Evolutionary conservation across 2,329 filamentous ascomycete species (phyloP).

Genomic region (Trichoderma gracile): DNA sequence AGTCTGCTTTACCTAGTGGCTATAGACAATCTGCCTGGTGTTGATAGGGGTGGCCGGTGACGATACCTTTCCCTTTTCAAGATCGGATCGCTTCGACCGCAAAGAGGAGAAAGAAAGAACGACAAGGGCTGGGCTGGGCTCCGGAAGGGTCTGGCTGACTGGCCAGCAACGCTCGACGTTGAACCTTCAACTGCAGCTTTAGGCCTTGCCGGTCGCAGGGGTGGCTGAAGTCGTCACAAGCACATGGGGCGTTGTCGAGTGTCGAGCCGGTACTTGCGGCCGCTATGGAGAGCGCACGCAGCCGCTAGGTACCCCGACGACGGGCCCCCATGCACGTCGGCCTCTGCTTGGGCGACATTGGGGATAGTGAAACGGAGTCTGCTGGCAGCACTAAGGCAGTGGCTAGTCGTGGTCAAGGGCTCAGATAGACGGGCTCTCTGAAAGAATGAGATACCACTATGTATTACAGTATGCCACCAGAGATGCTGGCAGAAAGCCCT

Average conservation of each 20-base stretch:
- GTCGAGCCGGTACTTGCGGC: slow-evolving; percentile 1
- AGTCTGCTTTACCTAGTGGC: too few species aligned
- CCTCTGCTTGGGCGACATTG: slow-evolving; percentile 18
- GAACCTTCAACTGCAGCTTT: background rate
- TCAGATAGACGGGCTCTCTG: slow-evolving; percentile 18
- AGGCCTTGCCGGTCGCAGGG: slow-evolving; percentile 19
- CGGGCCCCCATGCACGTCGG: slow-evolving; percentile 2
- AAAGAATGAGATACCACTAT: background rate
- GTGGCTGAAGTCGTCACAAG: slow-evolving; percentile 7
- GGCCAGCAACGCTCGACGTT: background rate
- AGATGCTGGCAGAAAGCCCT: background rate
- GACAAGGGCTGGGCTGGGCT: slow-evolving; percentile 2
- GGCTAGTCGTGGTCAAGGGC: slow-evolving; percentile 5
- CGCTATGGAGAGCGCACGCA: background rate
- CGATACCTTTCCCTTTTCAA: background rate
- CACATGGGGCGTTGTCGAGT: background rate
- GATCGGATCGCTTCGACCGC: background rate
- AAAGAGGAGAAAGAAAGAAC: background rate
- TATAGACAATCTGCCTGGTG: too few species aligned
- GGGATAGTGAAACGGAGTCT: slow-evolving; percentile 17
- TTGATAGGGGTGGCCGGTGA: too few species aligned
- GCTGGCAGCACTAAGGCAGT: slow-evolving; percentile 18
- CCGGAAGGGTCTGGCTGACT: background rate
- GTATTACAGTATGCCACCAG: background rate
- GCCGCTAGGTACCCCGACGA: background rate